phyloP scores from a whole-genome alignment of 192 early-diverging fungal species.

The Martensiomyces pterosporus region DNA sequence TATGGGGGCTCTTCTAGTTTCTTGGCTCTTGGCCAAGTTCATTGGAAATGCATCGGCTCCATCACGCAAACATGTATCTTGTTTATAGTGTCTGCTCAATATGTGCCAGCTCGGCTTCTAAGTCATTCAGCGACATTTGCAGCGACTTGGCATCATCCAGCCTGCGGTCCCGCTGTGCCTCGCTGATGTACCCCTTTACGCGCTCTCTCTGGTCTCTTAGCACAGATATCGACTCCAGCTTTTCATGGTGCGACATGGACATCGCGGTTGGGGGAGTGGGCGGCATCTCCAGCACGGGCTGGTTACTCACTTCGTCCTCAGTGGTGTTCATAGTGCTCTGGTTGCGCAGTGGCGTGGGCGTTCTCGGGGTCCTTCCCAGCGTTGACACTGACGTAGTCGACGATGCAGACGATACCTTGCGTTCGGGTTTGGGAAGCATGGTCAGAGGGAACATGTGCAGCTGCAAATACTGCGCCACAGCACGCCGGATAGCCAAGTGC shows the following conservation, averaged over 20 bases:
- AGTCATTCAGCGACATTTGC: slow-evolving; percentile 58
- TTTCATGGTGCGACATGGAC: slow-evolving; percentile 17
- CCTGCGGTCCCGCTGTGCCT: slow-evolving; percentile 60
- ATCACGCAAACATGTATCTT: too few species aligned
- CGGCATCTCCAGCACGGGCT: slow-evolving; percentile 19
- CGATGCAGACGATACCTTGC: slow-evolving; percentile 6
- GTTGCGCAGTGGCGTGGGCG: neutral
- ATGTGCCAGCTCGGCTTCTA: slow-evolving; percentile 59
- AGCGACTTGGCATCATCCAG: slow-evolving; percentile 71
- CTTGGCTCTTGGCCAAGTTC: too few species aligned
- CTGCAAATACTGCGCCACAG: slow-evolving; percentile 68
- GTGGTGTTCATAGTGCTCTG: neutral
- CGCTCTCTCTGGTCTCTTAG: slow-evolving; percentile 64
- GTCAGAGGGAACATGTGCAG: slow-evolving; percentile 74
- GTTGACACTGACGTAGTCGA: neutral
- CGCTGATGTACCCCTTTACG: slow-evolving; percentile 60
- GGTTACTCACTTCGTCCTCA: slow-evolving; percentile 6
- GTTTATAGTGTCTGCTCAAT: too few species aligned
- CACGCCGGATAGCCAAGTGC: slow-evolving; percentile 59
- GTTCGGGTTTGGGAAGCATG: slow-evolving; percentile 61
- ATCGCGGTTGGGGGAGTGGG: slow-evolving; percentile 13
- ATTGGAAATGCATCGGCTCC: too few species aligned
- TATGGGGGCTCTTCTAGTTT: too few species aligned
- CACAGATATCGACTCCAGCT: slow-evolving; percentile 49
- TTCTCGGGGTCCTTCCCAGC: slow-evolving; percentile 2